Evolutionary conservation across 2,329 filamentous ascomycete species (phyloP).

Genomic region (Botryotinia convoluta): DNA sequence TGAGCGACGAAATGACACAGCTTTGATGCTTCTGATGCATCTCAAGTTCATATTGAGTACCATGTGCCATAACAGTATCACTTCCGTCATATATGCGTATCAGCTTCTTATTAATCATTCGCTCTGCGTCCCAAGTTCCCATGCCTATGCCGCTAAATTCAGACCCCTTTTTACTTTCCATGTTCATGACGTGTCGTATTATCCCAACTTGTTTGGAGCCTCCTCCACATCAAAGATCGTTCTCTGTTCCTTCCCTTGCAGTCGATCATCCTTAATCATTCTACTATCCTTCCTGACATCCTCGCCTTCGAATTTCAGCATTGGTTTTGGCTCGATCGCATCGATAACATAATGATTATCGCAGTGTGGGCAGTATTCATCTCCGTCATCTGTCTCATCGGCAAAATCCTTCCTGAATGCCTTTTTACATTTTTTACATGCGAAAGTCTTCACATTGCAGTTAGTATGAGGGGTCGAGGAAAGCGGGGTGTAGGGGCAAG

Average conservation of each 20-base stretch:
- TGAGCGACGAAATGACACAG: constrained; percentile 34
- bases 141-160: constrained; percentile 36
- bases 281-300: constrained; percentile 81
- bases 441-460: constrained; percentile 58
- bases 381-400: constrained; percentile 87
- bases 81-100: constrained; percentile 7
- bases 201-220: constrained; percentile 74
- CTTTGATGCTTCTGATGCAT: constrained; percentile 4
- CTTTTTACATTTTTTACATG: constrained; percentile 99
- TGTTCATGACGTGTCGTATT: constrained; percentile 33
- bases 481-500: constrained; percentile 3
- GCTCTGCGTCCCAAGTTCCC: neutral
- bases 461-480: constrained; percentile 14
- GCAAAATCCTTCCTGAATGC: constrained; percentile 88
- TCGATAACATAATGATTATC: constrained; percentile 98
- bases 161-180: constrained; percentile 15
- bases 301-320: constrained; percentile 84
- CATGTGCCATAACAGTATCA: neutral
- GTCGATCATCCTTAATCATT: constrained; percentile 90
- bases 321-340: constrained; percentile 77
- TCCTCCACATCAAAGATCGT: constrained; percentile 76
- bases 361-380: constrained; percentile 98
- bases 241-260: constrained; percentile 55
- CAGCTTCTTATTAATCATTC: constrained; percentile 5
- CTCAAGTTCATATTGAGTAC: neutral